A percentile compares a stretch with the other conserved stretches of the same genome.
phyloP scores from a whole-genome alignment of 2,329 filamentous ascomycete genomes.

The Hypoxylon sp. region DNA sequence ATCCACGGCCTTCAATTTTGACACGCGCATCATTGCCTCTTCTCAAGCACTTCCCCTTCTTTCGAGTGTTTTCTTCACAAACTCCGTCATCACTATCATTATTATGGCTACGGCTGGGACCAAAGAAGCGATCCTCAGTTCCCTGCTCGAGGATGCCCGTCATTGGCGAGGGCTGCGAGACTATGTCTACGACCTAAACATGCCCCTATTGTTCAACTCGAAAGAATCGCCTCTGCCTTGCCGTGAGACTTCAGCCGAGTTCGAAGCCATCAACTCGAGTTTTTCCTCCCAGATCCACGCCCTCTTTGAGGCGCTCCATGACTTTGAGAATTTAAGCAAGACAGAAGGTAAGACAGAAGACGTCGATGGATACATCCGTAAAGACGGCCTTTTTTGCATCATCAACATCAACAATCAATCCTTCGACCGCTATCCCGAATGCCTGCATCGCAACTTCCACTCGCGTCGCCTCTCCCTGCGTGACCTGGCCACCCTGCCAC shows the following conservation, averaged over 20 bases:
- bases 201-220: constrained; percentile 19
- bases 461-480: constrained; percentile 34
- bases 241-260: constrained; percentile 19
- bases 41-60: constrained; percentile 3
- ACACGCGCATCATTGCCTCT: constrained; percentile 2
- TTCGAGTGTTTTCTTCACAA: constrained; percentile 4
- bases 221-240: constrained; percentile 25
- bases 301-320: constrained; percentile 20
- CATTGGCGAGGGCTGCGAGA: constrained; percentile 5
- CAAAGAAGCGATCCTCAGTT: constrained; percentile 21
- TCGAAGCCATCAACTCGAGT: constrained; percentile 23
- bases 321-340: constrained; percentile 12
- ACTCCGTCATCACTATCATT: constrained; percentile 3
- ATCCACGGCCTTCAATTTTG: not conserved
- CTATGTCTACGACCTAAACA: constrained; percentile 10
- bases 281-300: constrained; percentile 25
- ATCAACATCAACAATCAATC: constrained; percentile 14
- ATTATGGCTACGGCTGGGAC: not conserved
- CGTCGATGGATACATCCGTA: not conserved
- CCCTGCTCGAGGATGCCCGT: constrained; percentile 13
- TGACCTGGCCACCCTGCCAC: constrained; percentile 1
- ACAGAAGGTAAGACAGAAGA: constrained; percentile 11
- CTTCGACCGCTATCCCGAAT: constrained; percentile 22
- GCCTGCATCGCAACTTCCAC: constrained; percentile 36
- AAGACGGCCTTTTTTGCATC: constrained; percentile 1